Conservation (phyloP, 139 green algal genomes). For the Marvania coccoides region DNA sequence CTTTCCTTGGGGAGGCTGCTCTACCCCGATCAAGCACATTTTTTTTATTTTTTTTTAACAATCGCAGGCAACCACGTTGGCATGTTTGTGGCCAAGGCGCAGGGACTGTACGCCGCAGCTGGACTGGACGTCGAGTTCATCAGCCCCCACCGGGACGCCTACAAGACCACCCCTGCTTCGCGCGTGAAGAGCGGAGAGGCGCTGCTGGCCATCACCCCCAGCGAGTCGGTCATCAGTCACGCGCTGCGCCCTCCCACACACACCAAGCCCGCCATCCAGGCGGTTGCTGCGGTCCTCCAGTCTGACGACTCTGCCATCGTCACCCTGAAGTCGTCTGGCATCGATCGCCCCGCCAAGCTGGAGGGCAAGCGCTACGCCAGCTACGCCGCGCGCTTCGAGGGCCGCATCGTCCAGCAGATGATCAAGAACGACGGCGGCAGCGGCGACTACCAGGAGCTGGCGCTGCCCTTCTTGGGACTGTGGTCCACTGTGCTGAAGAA, state of each 20-base stretch:
- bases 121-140: constrained; percentile 49
- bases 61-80: constrained; percentile 10
- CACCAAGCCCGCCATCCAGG: constrained; percentile 11
- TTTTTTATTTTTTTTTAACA: not conserved
- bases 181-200: constrained; percentile 25
- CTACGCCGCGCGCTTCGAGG: constrained; percentile 80
- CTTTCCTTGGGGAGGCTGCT: too few relatives aligned
- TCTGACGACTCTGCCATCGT: constrained; percentile 62
- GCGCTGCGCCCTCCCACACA: constrained; percentile 24
- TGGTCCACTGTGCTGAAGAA: constrained; percentile 73
- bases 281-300: constrained; percentile 57
- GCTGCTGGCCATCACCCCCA: constrained; percentile 47
- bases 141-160: constrained; percentile 44
- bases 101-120: constrained; percentile 26
- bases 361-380: constrained; percentile 69
- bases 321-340: constrained; percentile 49
- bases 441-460: constrained; percentile 63
- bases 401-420: constrained; percentile 75
- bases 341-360: constrained; percentile 48
- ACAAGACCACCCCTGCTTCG: constrained; percentile 53
- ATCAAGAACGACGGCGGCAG: constrained; percentile 70
- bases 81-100: constrained; percentile 1
- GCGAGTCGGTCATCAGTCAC: constrained; percentile 41
- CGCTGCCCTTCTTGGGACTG: constrained; percentile 68
- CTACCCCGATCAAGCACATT: not conserved